phyloP scores from a whole-genome alignment of 169 alveolate genomes.

The Plasmodium knowlesi region DNA sequence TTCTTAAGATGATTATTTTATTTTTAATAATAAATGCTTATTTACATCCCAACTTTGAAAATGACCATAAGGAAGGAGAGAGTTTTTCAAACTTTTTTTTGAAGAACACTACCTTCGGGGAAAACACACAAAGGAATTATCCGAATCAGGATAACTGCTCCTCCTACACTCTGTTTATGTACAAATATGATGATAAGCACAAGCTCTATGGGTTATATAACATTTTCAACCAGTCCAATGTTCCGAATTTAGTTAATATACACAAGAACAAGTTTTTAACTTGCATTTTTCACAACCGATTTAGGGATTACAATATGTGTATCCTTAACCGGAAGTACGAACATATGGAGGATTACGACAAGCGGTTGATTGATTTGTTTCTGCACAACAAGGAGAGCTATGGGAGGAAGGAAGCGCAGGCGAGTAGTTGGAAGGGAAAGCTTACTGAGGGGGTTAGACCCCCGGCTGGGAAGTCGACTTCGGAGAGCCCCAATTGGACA shows the following conservation, averaged over 20 bases:
- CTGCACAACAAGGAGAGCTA: conserved; percentile 1
- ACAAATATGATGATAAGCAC: conserved; percentile 53
- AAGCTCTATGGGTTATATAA: conserved; percentile 58
- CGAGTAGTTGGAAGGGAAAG: neutral
- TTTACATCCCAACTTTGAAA: conserved; percentile 70
- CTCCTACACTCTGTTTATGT: conserved; percentile 50
- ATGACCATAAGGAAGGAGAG: conserved; percentile 2
- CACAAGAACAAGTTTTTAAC: conserved; percentile 48
- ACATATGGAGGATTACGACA: conserved; percentile 9
- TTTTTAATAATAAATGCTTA: conserved; percentile 68
- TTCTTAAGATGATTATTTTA: conserved; percentile 36
- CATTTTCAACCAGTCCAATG: conserved; percentile 22
- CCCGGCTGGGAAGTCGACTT: neutral
- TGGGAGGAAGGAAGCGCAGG: neutral
- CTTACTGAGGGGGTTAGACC: neutral
- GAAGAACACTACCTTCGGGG: conserved; percentile 28
- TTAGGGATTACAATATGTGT: conserved; percentile 25
- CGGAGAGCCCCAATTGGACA: neutral
- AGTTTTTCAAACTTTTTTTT: conserved; percentile 10
- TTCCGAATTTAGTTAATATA: conserved; percentile 45
- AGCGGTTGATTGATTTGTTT: conserved; percentile 33
- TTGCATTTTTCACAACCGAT: conserved; percentile 40
- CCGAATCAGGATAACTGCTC: conserved; percentile 21
- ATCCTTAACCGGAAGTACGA: conserved; percentile 16
- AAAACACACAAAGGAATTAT: neutral